phyloP scores from a whole-genome alignment of 2,329 filamentous ascomycete genomes.

The Penicillium sp. region DNA sequence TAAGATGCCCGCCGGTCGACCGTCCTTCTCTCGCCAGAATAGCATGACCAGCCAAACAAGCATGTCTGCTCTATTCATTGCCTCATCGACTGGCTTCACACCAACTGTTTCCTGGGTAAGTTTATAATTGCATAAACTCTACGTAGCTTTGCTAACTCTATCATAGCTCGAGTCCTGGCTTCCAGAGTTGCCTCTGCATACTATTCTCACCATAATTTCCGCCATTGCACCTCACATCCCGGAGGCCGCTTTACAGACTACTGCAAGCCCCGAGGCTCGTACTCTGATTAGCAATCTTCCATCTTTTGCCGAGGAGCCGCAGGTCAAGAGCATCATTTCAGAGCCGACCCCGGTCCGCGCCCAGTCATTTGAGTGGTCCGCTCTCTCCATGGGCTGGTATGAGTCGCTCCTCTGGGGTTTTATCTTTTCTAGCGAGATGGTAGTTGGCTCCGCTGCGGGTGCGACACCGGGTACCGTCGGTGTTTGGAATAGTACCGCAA shows the following conservation, averaged over 20 bases:
- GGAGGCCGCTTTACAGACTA: conserved; percentile 46
- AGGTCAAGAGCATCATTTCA: conserved; percentile 64
- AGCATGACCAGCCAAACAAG: conserved; percentile 78
- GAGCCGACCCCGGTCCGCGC: conserved; percentile 74
- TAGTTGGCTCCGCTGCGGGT: conserved; percentile 49
- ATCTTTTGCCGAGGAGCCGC: conserved; percentile 50
- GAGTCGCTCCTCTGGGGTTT: conserved; percentile 93
- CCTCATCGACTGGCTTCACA: conserved; percentile 62
- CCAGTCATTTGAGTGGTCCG: conserved; percentile 93
- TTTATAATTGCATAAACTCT: background rate
- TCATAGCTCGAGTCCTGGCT: conserved; percentile 83
- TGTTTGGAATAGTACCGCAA: conserved; percentile 87
- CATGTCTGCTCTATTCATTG: conserved; percentile 59
- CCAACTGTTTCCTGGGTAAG: conserved; percentile 74
- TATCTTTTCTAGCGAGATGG: conserved; percentile 87
- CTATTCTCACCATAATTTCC: conserved; percentile 74
- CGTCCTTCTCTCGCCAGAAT: conserved; percentile 86
- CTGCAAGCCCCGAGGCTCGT: conserved; percentile 40
- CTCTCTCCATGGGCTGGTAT: conserved; percentile 89
- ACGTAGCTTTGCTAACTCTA: conserved; percentile 13
- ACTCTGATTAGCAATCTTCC: conserved; percentile 46
- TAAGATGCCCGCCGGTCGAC: conserved; percentile 84
- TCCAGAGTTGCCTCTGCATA: conserved; percentile 86
- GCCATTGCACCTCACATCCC: conserved; percentile 54
- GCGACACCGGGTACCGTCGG: conserved; percentile 78